Conservation (phyloP, 371 early-diverging fungal genomes). For the Mucor velutinosus region DNA sequence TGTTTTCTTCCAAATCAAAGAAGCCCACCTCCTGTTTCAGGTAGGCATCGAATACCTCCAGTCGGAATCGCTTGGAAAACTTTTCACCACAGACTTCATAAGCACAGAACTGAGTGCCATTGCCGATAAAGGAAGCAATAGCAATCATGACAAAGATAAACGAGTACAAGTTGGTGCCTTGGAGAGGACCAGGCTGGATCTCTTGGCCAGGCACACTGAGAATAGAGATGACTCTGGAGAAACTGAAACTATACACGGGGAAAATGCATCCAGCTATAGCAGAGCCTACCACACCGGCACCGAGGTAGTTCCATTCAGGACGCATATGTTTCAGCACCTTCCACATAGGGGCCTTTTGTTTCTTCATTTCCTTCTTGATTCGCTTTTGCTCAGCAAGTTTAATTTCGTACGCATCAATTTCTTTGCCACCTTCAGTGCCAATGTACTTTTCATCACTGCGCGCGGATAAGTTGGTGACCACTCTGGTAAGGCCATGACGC, state of each 20-base stretch:
- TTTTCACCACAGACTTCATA: conserved; percentile 56
- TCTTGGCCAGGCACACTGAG: conserved; percentile 5
- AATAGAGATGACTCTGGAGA: conserved; percentile 10
- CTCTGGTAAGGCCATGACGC: background rate
- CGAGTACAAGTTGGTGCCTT: conserved; percentile 69
- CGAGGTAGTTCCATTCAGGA: conserved; percentile 37
- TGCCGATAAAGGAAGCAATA: conserved; percentile 46
- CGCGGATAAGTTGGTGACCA: background rate
- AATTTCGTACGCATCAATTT: conserved; percentile 38
- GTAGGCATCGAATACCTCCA: conserved; percentile 53
- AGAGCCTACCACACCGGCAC: conserved; percentile 44
- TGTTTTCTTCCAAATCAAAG: conserved; percentile 80
- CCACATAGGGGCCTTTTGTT: conserved; percentile 6
- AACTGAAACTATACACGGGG: conserved; percentile 24
- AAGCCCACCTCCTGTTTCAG: conserved; percentile 83
- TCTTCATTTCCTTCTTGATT: conserved; percentile 37
- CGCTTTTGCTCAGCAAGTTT: conserved; percentile 45
- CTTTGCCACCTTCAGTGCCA: background rate
- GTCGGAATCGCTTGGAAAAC: conserved; percentile 60
- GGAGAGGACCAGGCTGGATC: conserved; percentile 43
- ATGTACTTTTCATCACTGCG: background rate
- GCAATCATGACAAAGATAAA: conserved; percentile 70
- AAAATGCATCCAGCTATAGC: conserved; percentile 59
- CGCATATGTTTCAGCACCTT: conserved; percentile 21
- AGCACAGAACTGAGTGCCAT: conserved; percentile 26